These are phyloP conservation scores for Aspergillus aculeatus DNA, from an alignment of 2,329 filamentous ascomycete species.

Conservation along the genomic window DNA sequence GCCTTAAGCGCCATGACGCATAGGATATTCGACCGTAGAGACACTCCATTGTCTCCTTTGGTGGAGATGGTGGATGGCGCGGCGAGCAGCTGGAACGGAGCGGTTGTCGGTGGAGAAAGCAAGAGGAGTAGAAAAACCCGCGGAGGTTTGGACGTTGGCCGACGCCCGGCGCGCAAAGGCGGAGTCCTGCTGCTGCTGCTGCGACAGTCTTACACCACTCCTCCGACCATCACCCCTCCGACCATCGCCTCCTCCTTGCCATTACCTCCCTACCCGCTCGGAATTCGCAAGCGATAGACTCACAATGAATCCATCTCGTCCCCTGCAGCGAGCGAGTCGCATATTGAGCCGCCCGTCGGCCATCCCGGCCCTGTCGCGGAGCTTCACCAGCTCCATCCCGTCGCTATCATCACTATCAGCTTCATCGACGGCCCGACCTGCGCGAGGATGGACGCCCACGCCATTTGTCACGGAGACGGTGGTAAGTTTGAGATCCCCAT, in stretches of 20 bases:
- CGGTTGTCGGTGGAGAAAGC: slow-evolving; percentile 9
- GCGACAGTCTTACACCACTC: too few relatives aligned
- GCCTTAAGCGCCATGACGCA: slow-evolving; percentile 32
- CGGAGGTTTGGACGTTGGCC: not conserved
- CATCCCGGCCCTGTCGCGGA: slow-evolving; percentile 21
- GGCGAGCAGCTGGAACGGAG: not conserved
- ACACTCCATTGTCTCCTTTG: slow-evolving; percentile 26
- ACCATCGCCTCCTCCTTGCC: slow-evolving; percentile 1
- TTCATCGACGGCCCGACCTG: slow-evolving; percentile 25
- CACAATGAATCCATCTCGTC: slow-evolving; percentile 26
- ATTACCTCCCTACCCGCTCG: not conserved
- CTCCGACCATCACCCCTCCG: too few relatives aligned
- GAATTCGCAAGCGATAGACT: not conserved
- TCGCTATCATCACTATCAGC: slow-evolving; percentile 17
- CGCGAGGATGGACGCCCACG: slow-evolving; percentile 51
- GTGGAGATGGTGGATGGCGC: not conserved
- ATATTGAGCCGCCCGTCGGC: slow-evolving; percentile 11
- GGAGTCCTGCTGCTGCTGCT: not conserved
- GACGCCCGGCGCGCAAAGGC: not conserved
- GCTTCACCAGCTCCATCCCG: slow-evolving; percentile 30
- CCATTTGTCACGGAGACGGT: slow-evolving; percentile 57
- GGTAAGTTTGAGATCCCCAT: slow-evolving; percentile 40
- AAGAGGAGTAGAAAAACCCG: slow-evolving; percentile 8
- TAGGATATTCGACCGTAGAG: slow-evolving; percentile 27
- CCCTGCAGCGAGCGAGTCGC: slow-evolving; percentile 26